Base-by-base conservation (phyloP, 257 asterid species). In the Perilla frutescens region DNA sequence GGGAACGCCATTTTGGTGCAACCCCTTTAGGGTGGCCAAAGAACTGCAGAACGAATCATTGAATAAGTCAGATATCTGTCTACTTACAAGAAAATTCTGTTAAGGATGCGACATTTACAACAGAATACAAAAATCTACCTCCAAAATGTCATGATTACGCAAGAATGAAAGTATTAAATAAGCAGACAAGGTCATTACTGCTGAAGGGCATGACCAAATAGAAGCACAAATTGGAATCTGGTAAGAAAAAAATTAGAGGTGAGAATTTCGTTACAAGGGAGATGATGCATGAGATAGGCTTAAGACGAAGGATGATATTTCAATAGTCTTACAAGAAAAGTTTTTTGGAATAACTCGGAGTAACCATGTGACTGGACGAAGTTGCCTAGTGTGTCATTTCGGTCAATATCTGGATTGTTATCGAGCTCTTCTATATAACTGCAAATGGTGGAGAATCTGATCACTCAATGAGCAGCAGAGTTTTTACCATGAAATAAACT, bases 401-500 rank as follows among this genome's bases (percentile, higher is more conserved):
- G 77, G 32, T 81, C 90, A 26, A 87, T 81, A 49, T 87, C 89
- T 70, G 93, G 88, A 77, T 89, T 84, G 66, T 63, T 79, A 36
- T 87, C 88, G n/a, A 87, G 80, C 71, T 81, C 87, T 75, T 87
- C 90, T 69, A 87, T 80, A 73, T 87, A 89, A 60, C 96, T 89
- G 84, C 88, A 44, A 36, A 56, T 26, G 32, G 20, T 6, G 37
- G 20, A 11, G 12, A 34, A 59, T 1, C 14, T 2, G 5, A 39
- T 60, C 15, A 36, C 12, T 66, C 15, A 41, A 7, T 34, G 26
- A 20, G 26, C 26, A 20, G 26, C 26, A 63, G 55, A 63, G 10
- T 7, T 3, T 59, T 7, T 11, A 11, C 4, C 5, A 12, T 5
- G 0, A 20, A 20, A 20, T 20, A 13, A 13, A 59, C 63, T 58